Evolutionary conservation across 306 rosid species (phyloP).

Genomic region (Cucumis cinereus): DNA sequence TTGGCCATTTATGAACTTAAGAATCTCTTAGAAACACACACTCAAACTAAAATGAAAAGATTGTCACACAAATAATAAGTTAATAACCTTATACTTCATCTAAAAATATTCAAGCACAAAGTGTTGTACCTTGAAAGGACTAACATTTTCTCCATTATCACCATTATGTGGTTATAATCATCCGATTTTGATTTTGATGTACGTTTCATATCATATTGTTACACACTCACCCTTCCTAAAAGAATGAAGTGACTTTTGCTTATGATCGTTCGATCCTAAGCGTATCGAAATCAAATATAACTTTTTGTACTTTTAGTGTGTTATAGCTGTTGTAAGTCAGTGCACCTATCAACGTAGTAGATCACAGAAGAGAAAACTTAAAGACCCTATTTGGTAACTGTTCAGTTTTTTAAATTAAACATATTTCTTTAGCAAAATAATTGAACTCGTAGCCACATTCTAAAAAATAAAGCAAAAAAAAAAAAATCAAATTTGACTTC

Average conservation of each 20-base stretch:
- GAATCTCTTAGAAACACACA: not conserved
- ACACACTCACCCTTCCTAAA: not conserved
- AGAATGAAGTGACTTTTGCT: not conserved
- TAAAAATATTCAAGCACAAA: not conserved
- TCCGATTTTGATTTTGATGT: not conserved
- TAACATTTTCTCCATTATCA: not conserved
- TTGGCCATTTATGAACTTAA: not conserved
- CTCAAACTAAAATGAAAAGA: not conserved
- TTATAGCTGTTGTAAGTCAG: not conserved
- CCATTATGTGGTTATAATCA: not conserved
- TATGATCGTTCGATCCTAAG: not conserved
- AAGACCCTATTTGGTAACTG: too few species aligned
- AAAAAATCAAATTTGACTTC: too few species aligned
- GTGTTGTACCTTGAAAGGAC: not conserved
- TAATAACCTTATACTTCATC: not conserved
- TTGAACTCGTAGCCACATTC: too few species aligned
- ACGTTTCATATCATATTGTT: not conserved
- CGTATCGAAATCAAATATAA: not conserved
- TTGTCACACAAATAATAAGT: not conserved
- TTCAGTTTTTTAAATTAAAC: too few species aligned
- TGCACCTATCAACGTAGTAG: not conserved
- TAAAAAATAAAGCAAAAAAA: too few species aligned
- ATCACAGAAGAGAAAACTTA: not conserved
- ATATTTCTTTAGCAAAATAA: too few species aligned
- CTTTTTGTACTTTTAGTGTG: not conserved